Evolutionary conservation across 345 rosid genomes (phyloP), one percentile per base, ranked within the genome.

Genomic region (Raphanus sativus): DNA sequence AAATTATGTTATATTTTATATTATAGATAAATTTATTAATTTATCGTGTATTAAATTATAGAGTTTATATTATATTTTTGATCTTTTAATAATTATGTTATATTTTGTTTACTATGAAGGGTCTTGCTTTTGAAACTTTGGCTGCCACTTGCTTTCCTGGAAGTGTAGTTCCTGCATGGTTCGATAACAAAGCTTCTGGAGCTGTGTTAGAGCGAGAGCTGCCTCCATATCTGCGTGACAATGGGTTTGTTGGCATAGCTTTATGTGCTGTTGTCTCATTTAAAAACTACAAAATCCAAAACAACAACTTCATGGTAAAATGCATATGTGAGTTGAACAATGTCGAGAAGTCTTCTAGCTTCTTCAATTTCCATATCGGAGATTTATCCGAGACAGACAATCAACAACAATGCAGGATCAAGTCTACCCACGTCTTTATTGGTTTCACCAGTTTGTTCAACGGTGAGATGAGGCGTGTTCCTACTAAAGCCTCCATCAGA

Each of bases 201-300:
- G 26, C 71, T 3, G 54, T 32, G 5, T 25, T 74, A 55, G 34
- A 65, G 64, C 21, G 13, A 5, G 13, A 65, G 17, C 40, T 74
- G 52, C 71, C 61, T 11, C 54, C 5, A 42, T n/a, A 42, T 11
- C 11, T n/a, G 50, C 3, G 25, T n/a, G 65, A 74, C 3, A 74
- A 1, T 33, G 55, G 34, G 25, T 50, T 52, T 63, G 50, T 62
- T 33, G 76, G 68, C 0, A 32, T 62, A 62, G 76, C 68, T 73
- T 2, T 73, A 45, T 73, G 76, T 12, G 76, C 61, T 2, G 8
- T 73, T 48, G 76, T 73, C 68, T 73, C 69, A 1, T 73, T 73
- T 73, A 30, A 21, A 4, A 6, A 48, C 29, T 32, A 61, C 60
- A 48, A 30, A 6, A 17, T 61, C 21, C 61, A 63, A 73, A 62